Evolutionary conservation across 1,284 basidiomycete species (phyloP), one percentile per base, ranked within the genome.

Genomic region (Trametes sp.): DNA sequence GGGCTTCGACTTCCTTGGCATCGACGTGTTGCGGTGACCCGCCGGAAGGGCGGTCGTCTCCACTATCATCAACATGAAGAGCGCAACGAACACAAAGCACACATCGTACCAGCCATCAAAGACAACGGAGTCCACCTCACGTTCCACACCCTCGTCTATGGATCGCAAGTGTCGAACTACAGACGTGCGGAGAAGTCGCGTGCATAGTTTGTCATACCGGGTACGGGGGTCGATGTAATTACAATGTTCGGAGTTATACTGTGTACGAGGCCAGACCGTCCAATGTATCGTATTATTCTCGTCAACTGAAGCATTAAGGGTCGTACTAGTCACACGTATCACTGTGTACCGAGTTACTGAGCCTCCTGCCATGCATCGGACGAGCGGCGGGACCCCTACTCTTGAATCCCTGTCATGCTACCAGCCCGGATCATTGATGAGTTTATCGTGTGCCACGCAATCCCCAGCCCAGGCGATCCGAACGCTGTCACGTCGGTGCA

Each of bases 51-150:
- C 2, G 11, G 8, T 1, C 21, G 29, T 24, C 9, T 55, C 4
- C 54, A 55, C 21, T 55, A 55, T 14, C 44, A 55, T n/a, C 28
- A 48, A 33, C 42, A 31, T 16, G 10, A 55, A 21, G 11, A 26
- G 3, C 42, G 54, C 31, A 7, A 7, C 10, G 44, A 21, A 11
- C 54, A 55, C 23, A 16, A 2, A 26, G 33, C n/a, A 13, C 14
- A 33, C 9, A n/a, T 24, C 1, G 42, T 48, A 16, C 42, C 44
- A 9, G 42, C 31, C 21, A 42, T 54, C 26, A 48, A 21, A 13
- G 45, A 28, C 6, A 13, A 23, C 14, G 29, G 19, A 21, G 41
- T 2, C 11, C 28, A 46, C 11, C 6, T 33, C n/a, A 55, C 42
- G 21, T 36, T 55, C 31, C 8, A n/a, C n/a, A 10, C 14, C 9